Percentiles rank a stretch among this genome's conserved stretches.
These are phyloP conservation scores for Tetratostichococcus sp. DNA, from an alignment of 139 green algal genomes.

Conservation along the genomic window DNA sequence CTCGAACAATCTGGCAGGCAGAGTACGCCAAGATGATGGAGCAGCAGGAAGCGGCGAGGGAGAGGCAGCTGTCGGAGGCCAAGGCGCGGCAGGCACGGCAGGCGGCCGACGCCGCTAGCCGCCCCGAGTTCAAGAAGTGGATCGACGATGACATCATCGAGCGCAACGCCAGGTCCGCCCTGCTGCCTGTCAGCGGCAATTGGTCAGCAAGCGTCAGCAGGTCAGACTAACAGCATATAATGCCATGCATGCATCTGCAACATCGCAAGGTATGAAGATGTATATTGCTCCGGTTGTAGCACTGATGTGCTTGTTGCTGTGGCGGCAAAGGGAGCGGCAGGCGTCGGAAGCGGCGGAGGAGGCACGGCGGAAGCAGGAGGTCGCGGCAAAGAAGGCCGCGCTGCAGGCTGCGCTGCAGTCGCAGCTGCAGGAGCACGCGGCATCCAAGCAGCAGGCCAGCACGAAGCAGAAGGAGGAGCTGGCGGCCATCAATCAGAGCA, in stretches of 20 bases:
- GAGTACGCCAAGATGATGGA: neutral
- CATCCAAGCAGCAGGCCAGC: neutral
- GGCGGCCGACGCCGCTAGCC: conserved; percentile 13
- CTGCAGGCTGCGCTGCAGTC: conserved; percentile 12
- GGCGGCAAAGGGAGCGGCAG: conserved; percentile 28
- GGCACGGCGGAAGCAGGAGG: conserved; percentile 10
- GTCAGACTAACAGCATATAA: neutral
- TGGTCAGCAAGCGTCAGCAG: too few species aligned
- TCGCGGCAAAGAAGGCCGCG: neutral
- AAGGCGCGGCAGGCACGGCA: conserved; percentile 25
- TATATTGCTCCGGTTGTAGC: neutral
- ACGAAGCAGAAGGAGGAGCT: conserved; percentile 10
- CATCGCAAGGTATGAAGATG: neutral
- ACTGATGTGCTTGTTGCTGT: neutral
- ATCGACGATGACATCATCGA: conserved; percentile 25
- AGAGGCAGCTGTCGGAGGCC: conserved; percentile 19
- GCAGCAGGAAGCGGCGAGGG: conserved; percentile 11
- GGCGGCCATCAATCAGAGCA: conserved; percentile 4
- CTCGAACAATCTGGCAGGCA: too few species aligned
- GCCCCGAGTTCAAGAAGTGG: conserved; percentile 25
- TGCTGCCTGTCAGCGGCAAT: neutral
- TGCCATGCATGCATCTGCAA: too few species aligned
- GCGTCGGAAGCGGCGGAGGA: conserved; percentile 11
- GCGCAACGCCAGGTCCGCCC: conserved; percentile 4
- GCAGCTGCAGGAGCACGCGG: conserved; percentile 12